phyloP scores from a whole-genome alignment of 441 rosid genomes.

The Mallotus repandus region DNA sequence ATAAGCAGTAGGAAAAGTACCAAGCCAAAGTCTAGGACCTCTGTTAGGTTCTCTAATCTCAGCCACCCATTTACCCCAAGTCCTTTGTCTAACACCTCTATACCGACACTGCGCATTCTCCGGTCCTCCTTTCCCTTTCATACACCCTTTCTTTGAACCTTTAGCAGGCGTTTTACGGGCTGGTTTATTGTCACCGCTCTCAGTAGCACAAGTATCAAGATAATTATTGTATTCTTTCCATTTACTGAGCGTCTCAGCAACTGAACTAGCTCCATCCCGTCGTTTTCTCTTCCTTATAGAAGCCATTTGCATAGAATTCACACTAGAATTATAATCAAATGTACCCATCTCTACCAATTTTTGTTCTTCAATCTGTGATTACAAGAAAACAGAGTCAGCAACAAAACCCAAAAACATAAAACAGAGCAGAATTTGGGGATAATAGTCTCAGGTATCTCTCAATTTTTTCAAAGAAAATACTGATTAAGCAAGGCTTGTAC shows the following conservation, averaged over 20 bases:
- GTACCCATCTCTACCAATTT: slow-evolving; percentile 20
- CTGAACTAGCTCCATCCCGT: slow-evolving; percentile 33
- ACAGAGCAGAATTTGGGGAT: not conserved
- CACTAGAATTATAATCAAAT: not conserved
- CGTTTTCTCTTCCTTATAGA: slow-evolving; percentile 52
- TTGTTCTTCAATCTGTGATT: not conserved
- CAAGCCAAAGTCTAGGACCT: slow-evolving; percentile 75
- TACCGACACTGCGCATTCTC: slow-evolving; percentile 51
- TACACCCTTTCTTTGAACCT: slow-evolving; percentile 81
- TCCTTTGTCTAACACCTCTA: slow-evolving; percentile 85
- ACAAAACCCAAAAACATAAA: not conserved
- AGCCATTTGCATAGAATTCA: slow-evolving; percentile 5
- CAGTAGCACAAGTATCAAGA: slow-evolving; percentile 23
- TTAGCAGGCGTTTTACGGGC: slow-evolving; percentile 48
- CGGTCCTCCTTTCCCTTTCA: slow-evolving; percentile 92
- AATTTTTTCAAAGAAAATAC: too few relatives aligned
- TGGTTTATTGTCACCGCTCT: slow-evolving; percentile 16
- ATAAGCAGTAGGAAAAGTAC: slow-evolving; percentile 60
- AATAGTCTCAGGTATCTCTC: too few relatives aligned
- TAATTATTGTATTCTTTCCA: slow-evolving; percentile 59
- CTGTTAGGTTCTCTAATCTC: slow-evolving; percentile 75
- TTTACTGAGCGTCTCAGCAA: slow-evolving; percentile 50
- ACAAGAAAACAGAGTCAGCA: not conserved
- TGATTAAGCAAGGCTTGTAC: not conserved
- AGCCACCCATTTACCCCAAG: slow-evolving; percentile 93